Percentiles rank a stretch among this genome's conserved stretches.
Evolutionary conservation across 768 basidiomycete species (phyloP).

Genomic region (Trametes sanguinea): DNA sequence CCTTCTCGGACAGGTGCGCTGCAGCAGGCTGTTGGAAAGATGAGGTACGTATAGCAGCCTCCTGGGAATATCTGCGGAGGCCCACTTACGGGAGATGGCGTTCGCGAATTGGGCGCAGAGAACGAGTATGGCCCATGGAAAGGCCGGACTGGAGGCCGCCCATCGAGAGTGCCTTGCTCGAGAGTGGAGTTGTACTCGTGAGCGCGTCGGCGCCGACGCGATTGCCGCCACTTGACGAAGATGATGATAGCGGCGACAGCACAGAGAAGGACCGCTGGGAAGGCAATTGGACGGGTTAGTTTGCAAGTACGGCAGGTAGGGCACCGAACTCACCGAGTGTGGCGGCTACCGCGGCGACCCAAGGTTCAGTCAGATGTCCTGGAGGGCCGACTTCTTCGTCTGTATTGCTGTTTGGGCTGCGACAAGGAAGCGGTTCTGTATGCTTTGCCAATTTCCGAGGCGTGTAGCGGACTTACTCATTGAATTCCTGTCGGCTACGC

Average conservation of each 20-base stretch:
- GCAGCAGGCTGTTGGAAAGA: neutral
- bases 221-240: constrained; percentile 17
- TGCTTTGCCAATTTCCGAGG: neutral
- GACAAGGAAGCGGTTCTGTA: neutral
- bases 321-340: constrained; percentile 25
- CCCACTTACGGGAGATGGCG: constrained; percentile 16
- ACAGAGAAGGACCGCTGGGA: constrained; percentile 17
- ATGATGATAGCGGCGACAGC: constrained; percentile 8
- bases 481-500: neutral
- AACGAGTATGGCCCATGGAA: constrained; percentile 18
- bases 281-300: neutral
- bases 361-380: constrained; percentile 30
- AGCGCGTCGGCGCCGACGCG: constrained; percentile 5
- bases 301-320: neutral
- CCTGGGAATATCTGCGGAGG: neutral
- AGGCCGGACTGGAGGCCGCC: neutral
- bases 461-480: neutral
- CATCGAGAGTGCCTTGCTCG: neutral
- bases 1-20: constrained; percentile 15
- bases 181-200: neutral
- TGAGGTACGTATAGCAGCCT: neutral
- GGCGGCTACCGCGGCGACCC: constrained; percentile 34
- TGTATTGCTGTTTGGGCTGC: neutral
- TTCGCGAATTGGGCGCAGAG: constrained; percentile 4
- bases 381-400: constrained; percentile 14